Percentiles rank a stretch among this genome's conserved stretches.
Conservation (phyloP, 2,329 filamentous ascomycete genomes). For the Alternaria tenuissima region DNA sequence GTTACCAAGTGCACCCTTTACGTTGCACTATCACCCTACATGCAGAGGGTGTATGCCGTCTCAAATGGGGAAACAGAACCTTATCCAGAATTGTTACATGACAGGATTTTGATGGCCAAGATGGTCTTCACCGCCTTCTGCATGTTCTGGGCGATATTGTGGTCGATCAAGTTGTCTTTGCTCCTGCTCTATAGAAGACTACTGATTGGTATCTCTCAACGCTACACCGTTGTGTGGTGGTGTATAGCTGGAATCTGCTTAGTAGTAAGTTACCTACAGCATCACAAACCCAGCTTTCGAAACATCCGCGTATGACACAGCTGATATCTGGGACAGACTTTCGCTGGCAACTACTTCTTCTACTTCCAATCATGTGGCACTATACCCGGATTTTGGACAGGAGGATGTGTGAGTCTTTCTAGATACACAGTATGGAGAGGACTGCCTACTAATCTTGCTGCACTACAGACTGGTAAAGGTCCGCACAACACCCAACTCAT, state of each 20-base stretch:
- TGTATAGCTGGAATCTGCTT: slow-evolving; percentile 39
- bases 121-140: slow-evolving; percentile 51
- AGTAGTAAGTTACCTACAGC: slow-evolving; percentile 31
- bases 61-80: slow-evolving; percentile 25
- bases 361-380: slow-evolving; percentile 47
- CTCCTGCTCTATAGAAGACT: slow-evolving; percentile 50
- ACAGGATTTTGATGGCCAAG: slow-evolving; percentile 42
- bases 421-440: not conserved
- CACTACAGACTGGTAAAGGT: not conserved
- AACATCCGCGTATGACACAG: not conserved
- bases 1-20: slow-evolving; percentile 38
- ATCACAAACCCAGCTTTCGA: not conserved
- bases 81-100: slow-evolving; percentile 40
- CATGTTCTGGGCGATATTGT: slow-evolving; percentile 51
- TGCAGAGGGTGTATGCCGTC: slow-evolving; percentile 43
- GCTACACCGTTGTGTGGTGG: slow-evolving; percentile 49
- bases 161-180: slow-evolving; percentile 51
- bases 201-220: slow-evolving; percentile 32
- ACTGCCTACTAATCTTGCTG: not conserved
- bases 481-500: slow-evolving; percentile 32
- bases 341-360: slow-evolving; percentile 46
- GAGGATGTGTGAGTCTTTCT: slow-evolving; percentile 11
- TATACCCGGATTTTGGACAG: slow-evolving; percentile 20
- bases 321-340: slow-evolving; percentile 29
- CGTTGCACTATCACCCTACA: slow-evolving; percentile 43